phyloP scores from a whole-genome alignment of 2,329 filamentous ascomycete genomes.

The Aspergillus sp. region DNA sequence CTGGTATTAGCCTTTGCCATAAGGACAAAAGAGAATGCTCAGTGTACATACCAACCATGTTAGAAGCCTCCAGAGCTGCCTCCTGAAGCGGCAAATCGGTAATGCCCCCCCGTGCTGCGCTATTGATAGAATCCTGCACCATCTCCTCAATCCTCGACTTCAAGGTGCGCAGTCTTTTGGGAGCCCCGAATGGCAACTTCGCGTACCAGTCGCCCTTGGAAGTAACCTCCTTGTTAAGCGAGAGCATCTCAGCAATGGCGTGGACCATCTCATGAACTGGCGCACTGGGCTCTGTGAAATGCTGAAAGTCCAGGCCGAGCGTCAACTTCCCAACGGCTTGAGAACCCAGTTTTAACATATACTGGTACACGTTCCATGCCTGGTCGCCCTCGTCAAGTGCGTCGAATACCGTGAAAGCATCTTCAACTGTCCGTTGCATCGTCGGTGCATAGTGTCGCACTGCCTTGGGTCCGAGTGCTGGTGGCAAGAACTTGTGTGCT shows the following conservation, averaged over 20 bases:
- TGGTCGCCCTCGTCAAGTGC: conserved; percentile 48
- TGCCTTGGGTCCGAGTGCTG: conserved; percentile 59
- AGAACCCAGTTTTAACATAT: conserved; percentile 51
- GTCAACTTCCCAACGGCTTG: conserved; percentile 47
- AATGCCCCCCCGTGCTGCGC: conserved; percentile 21
- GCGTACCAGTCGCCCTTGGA: conserved; percentile 58
- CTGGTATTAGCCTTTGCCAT: too few relatives aligned
- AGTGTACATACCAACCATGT: conserved; percentile 40
- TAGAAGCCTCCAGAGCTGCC: conserved; percentile 43
- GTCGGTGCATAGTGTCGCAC: conserved; percentile 61
- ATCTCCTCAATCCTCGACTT: conserved; percentile 21
- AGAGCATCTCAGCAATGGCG: conserved; percentile 51
- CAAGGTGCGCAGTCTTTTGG: conserved; percentile 39
- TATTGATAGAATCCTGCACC: conserved; percentile 24
- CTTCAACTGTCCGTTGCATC: conserved; percentile 58
- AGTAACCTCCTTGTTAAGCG: conserved; percentile 60
- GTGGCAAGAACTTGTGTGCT: conserved; percentile 63
- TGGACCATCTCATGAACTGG: conserved; percentile 54
- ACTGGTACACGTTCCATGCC: conserved; percentile 51
- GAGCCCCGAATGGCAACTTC: conserved; percentile 59
- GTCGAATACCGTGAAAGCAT: conserved; percentile 51
- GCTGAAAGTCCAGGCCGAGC: conserved; percentile 46
- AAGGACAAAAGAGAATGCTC: rapidly evolving
- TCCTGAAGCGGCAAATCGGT: conserved; percentile 38
- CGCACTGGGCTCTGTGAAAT: conserved; percentile 46